Conservation (phyloP, 768 basidiomycete species). For the Tulasnella sp. region DNA sequence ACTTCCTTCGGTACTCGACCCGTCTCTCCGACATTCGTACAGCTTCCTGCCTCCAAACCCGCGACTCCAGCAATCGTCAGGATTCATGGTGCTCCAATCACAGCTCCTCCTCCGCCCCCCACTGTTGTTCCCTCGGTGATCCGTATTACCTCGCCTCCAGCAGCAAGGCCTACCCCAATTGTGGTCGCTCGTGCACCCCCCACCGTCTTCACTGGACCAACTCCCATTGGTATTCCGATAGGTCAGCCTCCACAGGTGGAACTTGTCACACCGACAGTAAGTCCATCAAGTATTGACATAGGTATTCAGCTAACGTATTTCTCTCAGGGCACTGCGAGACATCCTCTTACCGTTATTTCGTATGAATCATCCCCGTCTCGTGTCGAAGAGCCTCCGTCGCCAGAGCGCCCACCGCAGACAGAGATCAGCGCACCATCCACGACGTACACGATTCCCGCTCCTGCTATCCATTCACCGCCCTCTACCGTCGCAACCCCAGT, state of each 20-base stretch:
- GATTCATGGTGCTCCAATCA: background rate
- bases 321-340: background rate
- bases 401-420: background rate
- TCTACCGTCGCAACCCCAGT: background rate
- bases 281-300: background rate
- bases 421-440: background rate
- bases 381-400: background rate
- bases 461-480: background rate
- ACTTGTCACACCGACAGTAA: background rate
- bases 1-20: conserved; percentile 3
- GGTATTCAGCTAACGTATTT: background rate
- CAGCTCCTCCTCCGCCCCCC: background rate
- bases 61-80: conserved; percentile 16
- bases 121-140: conserved; percentile 10
- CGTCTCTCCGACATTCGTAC: background rate
- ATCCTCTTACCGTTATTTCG: background rate
- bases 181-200: conserved; percentile 14
- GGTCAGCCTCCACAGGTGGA: background rate
- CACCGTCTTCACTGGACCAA: background rate
- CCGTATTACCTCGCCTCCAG: conserved; percentile 9
- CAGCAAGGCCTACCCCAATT: background rate
- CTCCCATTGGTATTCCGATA: background rate
- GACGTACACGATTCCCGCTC: conserved; percentile 8
- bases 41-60: background rate
- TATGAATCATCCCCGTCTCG: background rate